Base-by-base conservation (phyloP, 305 asterid species). In the Ilex paraguariensis region DNA sequence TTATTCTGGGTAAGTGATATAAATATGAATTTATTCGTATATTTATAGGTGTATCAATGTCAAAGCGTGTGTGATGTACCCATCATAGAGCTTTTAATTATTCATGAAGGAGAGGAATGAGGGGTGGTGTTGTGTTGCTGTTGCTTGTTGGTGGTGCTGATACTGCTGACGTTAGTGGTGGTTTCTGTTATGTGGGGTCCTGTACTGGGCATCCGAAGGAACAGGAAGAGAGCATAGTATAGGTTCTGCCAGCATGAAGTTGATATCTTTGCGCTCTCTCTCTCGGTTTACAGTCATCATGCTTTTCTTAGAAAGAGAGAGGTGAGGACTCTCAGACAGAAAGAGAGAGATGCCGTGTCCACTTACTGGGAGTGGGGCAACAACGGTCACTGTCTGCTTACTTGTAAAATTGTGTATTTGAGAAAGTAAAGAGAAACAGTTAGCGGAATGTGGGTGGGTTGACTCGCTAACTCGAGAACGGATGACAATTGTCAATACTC, bases 271-370 rank as follows among this genome's bases (percentile, higher is more conserved):
- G 28, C 28, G 21, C 21, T 1, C 28, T 21, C 28, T 21, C 28
- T 21, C 28, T 36, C 7, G 42, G 42, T 8, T 36, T 36, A 36
- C 42, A 4, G 42, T 36, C 42, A 36, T 36, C 6, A 36, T 36
- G 42, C 42, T 36, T 36, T 36, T 36, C 6, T 36, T 8, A 36
- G 42, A 36, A 36, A 36, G 42, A 36, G 42, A 36, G 42, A 36
- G 42, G 1, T 3, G 42, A 36, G 42, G 42, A 36, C 6, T 36
- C 10, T 36, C 10, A n/a, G 52, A 39, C 13, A n/a, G n/a, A 31
- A 5, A 57, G 31, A 46, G n/a, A n/a, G 67, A 71, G 71, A 71
- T 67, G 77, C 77, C 11, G 57, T 42, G 73, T 61, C 76, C 80
- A 75, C 77, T 71, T 50, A 40, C 51, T 61, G 33, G 40, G 13